These are phyloP conservation scores for Metarhizium humberi DNA, from an alignment of 2,329 filamentous ascomycete genomes.

Conservation along the genomic window DNA sequence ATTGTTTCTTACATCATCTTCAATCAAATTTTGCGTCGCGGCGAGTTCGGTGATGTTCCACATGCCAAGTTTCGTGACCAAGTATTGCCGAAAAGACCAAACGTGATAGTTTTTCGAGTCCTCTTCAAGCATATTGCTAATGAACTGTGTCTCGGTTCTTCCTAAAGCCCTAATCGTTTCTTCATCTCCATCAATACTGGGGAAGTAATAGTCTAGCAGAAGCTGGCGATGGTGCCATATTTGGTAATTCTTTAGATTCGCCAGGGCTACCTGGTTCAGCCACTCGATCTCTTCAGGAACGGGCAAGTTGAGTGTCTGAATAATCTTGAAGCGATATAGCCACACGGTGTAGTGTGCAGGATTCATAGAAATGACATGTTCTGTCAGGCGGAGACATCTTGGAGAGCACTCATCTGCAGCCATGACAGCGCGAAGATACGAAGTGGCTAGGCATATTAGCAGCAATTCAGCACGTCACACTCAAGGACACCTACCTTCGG, in stretches of 20 bases:
- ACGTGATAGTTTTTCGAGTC: slow-evolving; percentile 99
- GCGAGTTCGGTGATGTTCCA: slow-evolving; percentile 63
- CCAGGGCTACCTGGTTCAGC: slow-evolving; percentile 75
- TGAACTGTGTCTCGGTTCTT: slow-evolving; percentile 62
- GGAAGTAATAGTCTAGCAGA: slow-evolving; percentile 49
- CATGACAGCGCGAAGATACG: slow-evolving; percentile 92
- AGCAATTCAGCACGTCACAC: not conserved
- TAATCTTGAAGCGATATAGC: slow-evolving; percentile 81
- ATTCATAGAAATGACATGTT: slow-evolving; percentile 86
- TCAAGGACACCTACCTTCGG: slow-evolving; percentile 48
- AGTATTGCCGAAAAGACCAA: slow-evolving; percentile 83
- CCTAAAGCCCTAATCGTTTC: slow-evolving; percentile 49
- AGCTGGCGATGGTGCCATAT: slow-evolving; percentile 77
- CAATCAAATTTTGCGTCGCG: slow-evolving; percentile 63
- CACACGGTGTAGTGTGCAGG: slow-evolving; percentile 98
- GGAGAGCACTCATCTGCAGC: slow-evolving; percentile 73
- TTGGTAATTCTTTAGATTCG: slow-evolving; percentile 95
- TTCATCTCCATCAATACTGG: slow-evolving; percentile 50
- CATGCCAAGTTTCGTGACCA: slow-evolving; percentile 56
- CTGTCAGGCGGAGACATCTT: slow-evolving; percentile 71
- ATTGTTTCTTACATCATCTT: slow-evolving; percentile 84
- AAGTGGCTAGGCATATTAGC: slow-evolving; percentile 52
- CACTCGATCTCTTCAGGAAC: slow-evolving; percentile 69
- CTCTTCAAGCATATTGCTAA: slow-evolving; percentile 68
- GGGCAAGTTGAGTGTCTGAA: slow-evolving; percentile 57